Percentiles rank a stretch among this genome's conserved stretches.
phyloP scores from a whole-genome alignment of 108 stramenopile species.

The Fistulifera pelliculosa region DNA sequence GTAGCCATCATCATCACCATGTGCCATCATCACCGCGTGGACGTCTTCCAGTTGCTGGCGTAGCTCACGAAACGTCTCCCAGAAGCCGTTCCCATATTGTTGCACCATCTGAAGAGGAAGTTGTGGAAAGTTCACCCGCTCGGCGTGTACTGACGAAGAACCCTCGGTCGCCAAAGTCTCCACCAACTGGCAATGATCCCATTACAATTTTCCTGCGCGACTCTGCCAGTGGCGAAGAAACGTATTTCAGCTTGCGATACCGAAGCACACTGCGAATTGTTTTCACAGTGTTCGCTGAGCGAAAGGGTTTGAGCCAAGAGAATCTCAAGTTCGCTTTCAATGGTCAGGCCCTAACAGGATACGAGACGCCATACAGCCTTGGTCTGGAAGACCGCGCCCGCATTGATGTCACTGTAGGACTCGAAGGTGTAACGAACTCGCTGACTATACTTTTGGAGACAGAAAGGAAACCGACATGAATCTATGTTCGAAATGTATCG shows the following conservation, averaged over 20 bases:
- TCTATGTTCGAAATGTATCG: no score
- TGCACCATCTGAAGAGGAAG: conserved; percentile 6
- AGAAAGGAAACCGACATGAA: no score
- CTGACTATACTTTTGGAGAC: no score
- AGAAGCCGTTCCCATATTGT: conserved; percentile 4
- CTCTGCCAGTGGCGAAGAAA: conserved; percentile 33
- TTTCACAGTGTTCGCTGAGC: conserved; percentile 45
- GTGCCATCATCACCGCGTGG: conserved; percentile 21
- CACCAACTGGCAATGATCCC: conserved; percentile 38
- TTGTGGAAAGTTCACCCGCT: conserved; percentile 1
- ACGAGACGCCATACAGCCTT: conserved; percentile 45
- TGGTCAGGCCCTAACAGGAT: conserved; percentile 38
- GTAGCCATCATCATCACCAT: not conserved
- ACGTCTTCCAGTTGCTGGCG: conserved; percentile 34
- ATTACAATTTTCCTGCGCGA: conserved; percentile 51
- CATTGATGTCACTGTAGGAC: conserved; percentile 26
- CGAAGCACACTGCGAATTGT: conserved; percentile 46
- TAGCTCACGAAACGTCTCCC: conserved; percentile 2
- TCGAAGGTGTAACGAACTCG: no score
- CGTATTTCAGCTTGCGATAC: conserved; percentile 48
- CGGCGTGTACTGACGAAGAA: not conserved
- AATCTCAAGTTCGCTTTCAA: conserved; percentile 43
- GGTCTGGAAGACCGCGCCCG: conserved; percentile 43
- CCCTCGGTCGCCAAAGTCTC: conserved; percentile 19
- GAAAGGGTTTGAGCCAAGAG: conserved; percentile 43